Evolutionary conservation across 768 basidiomycete genomes (phyloP), one percentile per base, ranked within the genome.

Genomic region (Nidularia sp.): DNA sequence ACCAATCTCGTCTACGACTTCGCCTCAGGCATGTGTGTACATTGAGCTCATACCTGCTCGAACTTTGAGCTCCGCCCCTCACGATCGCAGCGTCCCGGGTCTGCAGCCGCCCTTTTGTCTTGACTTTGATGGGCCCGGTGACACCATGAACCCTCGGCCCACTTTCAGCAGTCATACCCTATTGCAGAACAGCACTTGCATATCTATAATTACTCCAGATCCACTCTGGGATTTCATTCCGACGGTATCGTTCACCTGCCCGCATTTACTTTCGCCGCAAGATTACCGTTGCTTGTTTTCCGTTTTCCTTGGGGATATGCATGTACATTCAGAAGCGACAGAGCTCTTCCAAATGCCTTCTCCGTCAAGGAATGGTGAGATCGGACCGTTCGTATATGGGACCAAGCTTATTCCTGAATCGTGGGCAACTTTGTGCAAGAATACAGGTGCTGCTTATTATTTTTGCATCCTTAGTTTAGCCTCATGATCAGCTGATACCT

Each of bases 351-450:
- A 25, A 25, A 25, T 25, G 25, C 25, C 25, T 52, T 2, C 35
- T 55, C 4, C 54, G 55, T 51, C 29, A 18, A 12, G 18, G 54
- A 47, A 4, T 49, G 53, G 10, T 31, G 33, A 9, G 36, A 35
- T 15, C 54, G 45, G 63, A 64, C 50, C 51, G 53, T 34, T 15
- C 45, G 29, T 48, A 12, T 48, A 48, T 34, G 15, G 31, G 15
- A 56, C 60, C 4, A 49, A 50, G 10, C 42, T 68, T 32, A 53
- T 66, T 22, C 66, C 66, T 32, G 41, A 48, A 13, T 65, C 55
- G 34, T 68, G 66, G 66, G 45, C 35, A 4, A 57, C 53, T 2
- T n/a, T 68, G n/a, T 60, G 62, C 45, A 55, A 61, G 10, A 53
- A 43, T 4, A 41, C 47, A 41, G 58, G 66, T 62, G 25, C 25